Conservation (phyloP, 768 basidiomycete genomes). For the Hortiboletus campestris region DNA sequence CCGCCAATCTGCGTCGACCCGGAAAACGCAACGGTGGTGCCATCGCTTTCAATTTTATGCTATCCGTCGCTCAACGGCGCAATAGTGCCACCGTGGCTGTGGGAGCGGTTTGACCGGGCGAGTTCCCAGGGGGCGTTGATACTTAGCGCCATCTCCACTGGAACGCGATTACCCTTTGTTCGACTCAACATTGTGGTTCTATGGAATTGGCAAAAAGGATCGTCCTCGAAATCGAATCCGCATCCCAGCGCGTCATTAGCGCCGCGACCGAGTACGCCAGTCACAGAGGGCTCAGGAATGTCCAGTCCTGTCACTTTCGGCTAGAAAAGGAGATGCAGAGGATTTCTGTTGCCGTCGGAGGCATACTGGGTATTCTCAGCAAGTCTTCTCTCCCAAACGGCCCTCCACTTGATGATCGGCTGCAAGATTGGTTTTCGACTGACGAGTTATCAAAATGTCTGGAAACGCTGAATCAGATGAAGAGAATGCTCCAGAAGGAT, state of each 20-base stretch:
- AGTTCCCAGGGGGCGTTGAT: too few relatives aligned
- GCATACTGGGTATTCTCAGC: neutral
- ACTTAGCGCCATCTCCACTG: too few relatives aligned
- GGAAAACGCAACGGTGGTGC: too few relatives aligned
- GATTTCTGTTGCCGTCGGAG: neutral
- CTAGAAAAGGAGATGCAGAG: conserved; percentile 13
- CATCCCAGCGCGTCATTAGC: neutral
- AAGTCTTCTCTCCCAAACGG: neutral
- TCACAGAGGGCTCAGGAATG: neutral
- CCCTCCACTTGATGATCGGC: conserved; percentile 7
- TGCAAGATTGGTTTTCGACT: conserved; percentile 10
- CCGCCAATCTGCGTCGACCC: conserved; percentile 23
- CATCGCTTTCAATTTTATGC: too few relatives aligned
- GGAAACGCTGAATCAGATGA: conserved; percentile 7
- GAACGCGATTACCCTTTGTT: too few relatives aligned
- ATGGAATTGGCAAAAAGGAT: neutral
- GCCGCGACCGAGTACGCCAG: conserved; percentile 2
- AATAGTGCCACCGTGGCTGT: too few relatives aligned
- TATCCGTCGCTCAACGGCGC: too few relatives aligned
- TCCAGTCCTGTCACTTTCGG: conserved; percentile 10
- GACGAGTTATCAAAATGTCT: neutral
- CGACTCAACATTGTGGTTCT: neutral
- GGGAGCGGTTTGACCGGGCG: too few relatives aligned
- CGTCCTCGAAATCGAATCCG: neutral
- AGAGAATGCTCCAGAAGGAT: conserved; percentile 4